These are phyloP conservation scores for Takakia lepidozioides DNA, from an alignment of 225 moss, liverwort and hornwort genomes.

Conservation along the genomic window DNA sequence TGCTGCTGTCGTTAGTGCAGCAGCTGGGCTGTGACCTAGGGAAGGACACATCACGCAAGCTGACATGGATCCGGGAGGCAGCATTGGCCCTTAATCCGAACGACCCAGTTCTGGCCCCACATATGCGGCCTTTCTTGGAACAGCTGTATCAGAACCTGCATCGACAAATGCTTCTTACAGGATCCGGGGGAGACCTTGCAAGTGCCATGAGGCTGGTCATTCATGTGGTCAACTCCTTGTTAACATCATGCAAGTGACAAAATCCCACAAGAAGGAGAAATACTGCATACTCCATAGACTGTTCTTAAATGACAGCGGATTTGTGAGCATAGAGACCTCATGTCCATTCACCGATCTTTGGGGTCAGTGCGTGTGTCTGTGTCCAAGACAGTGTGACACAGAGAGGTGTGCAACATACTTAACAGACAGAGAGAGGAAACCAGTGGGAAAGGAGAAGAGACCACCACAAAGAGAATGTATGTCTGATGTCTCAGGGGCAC, in stretches of 20 bases:
- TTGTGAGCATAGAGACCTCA: too few species aligned
- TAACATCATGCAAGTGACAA: constrained; percentile 84
- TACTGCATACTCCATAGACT: too few species aligned
- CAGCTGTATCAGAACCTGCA: constrained; percentile 86
- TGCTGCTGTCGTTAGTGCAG: constrained; percentile 82
- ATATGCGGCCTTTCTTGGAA: constrained; percentile 79
- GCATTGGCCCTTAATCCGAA: constrained; percentile 80
- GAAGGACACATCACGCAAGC: constrained; percentile 72
- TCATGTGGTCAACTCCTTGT: constrained; percentile 90
- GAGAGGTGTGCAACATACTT: too few species aligned
- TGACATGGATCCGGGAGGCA: constrained; percentile 91
- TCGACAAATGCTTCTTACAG: constrained; percentile 53
- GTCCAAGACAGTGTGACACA: too few species aligned
- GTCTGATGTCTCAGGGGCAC: too few species aligned
- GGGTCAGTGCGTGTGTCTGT: too few species aligned
- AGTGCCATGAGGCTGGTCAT: constrained; percentile 79
- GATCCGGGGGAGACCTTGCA: constrained; percentile 70
- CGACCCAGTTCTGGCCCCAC: constrained; percentile 77
- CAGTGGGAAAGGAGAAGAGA: too few species aligned
- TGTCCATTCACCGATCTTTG: too few species aligned
- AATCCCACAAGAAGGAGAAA: neutral
- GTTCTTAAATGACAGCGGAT: too few species aligned
- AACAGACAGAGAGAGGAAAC: too few species aligned
- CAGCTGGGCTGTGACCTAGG: constrained; percentile 86
- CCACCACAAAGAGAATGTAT: too few species aligned